Conservation (phyloP, 2,329 filamentous ascomycete genomes). For the Phialemonium atrogriseum region DNA sequence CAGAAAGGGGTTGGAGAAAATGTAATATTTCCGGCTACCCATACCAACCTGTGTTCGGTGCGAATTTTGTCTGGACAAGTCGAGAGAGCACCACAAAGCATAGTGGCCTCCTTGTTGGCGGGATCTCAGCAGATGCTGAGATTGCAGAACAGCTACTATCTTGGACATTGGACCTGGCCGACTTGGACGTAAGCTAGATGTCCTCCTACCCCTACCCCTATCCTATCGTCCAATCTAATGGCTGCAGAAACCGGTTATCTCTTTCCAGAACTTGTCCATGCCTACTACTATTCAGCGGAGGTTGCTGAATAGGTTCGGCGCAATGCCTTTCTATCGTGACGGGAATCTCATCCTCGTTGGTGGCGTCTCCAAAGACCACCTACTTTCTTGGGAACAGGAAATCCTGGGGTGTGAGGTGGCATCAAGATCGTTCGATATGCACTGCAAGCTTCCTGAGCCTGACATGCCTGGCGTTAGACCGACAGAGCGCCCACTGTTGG, state of each 20-base stretch:
- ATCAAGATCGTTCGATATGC: conserved; percentile 22
- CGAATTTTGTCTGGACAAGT: conserved; percentile 22
- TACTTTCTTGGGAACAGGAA: conserved; percentile 42
- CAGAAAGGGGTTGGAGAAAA: conserved; percentile 35
- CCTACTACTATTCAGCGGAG: too few relatives aligned
- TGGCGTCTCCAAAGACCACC: conserved; percentile 30
- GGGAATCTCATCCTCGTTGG: conserved; percentile 29
- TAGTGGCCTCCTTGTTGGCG: conserved; percentile 61
- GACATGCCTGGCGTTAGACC: too few relatives aligned
- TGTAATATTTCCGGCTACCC: conserved; percentile 27
- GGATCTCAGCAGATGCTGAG: conserved; percentile 56
- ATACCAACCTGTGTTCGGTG: conserved; percentile 34
- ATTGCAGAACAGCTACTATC: conserved; percentile 55
- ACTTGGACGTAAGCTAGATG: conserved; percentile 23
- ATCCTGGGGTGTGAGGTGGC: conserved; percentile 31
- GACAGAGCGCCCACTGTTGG: conserved; percentile 63
- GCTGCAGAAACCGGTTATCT: too few relatives aligned
- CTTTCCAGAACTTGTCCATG: too few relatives aligned
- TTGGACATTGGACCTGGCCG: conserved; percentile 48
- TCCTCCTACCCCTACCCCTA: conserved; percentile 1
- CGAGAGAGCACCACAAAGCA: conserved; percentile 20
- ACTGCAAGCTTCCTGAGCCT: too few relatives aligned
- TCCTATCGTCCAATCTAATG: too few relatives aligned
- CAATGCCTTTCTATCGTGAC: conserved; percentile 23
- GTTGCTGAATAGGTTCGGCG: conserved; percentile 33